phyloP scores from a whole-genome alignment of 108 stramenopile genomes.

The Cyclotella baltica region DNA sequence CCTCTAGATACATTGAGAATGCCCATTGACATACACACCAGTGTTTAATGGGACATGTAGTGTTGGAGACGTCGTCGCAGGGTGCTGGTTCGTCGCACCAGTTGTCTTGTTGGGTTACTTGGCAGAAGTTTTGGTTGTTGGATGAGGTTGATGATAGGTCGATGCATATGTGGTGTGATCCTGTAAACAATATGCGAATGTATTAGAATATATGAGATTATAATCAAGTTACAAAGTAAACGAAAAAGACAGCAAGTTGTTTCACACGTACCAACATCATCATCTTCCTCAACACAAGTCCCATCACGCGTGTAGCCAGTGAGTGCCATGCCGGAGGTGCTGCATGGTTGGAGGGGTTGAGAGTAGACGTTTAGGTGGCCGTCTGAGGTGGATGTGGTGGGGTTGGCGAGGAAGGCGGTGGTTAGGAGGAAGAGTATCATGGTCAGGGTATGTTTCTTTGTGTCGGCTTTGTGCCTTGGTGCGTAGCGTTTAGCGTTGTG shows the following conservation, averaged over 20 bases:
- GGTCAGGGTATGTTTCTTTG: no score
- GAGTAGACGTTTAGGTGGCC: constrained; percentile 46
- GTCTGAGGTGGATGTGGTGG: not conserved
- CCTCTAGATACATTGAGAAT: constrained; percentile 64
- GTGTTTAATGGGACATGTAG: constrained; percentile 28
- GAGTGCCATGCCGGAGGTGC: constrained; percentile 52
- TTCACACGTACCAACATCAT: no score
- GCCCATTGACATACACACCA: constrained; percentile 68
- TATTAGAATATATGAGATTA: no score
- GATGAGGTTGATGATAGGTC: constrained; percentile 18
- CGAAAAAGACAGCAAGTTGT: no score
- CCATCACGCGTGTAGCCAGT: constrained; percentile 68
- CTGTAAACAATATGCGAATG: no score
- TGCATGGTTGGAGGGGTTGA: constrained; percentile 20
- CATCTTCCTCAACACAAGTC: constrained; percentile 51
- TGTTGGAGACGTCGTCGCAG: constrained; percentile 17
- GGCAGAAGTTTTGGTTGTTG: constrained; percentile 32
- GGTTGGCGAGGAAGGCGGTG: no score
- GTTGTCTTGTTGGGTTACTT: constrained; percentile 44
- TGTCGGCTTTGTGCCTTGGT: no score
- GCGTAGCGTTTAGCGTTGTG: no score
- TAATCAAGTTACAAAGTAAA: no score
- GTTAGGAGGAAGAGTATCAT: no score
- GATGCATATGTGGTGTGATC: constrained; percentile 56
- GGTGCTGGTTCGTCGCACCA: constrained; percentile 39